These are phyloP conservation scores for Laguncularia racemosa DNA, from an alignment of 345 rosid genomes.

Conservation along the genomic window DNA sequence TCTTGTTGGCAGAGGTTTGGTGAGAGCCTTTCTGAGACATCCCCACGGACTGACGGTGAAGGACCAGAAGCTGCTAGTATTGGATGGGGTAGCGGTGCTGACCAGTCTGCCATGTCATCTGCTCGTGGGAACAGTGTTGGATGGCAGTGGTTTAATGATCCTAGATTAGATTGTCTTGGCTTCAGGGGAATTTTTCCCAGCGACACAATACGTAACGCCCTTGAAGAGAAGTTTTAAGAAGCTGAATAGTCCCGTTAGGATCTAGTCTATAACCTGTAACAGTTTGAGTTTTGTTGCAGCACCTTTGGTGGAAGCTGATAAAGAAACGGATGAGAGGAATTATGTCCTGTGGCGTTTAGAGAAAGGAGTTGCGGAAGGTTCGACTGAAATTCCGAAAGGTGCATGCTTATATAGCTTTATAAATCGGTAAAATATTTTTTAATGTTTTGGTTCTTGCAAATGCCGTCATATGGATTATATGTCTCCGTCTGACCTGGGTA, in stretches of 20 bases:
- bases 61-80: constrained; percentile 64
- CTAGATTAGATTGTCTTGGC: constrained; percentile 75
- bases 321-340: constrained; percentile 69
- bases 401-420: constrained; percentile 4
- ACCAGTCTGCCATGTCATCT: constrained; percentile 45
- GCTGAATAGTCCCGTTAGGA: background rate
- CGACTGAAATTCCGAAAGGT: constrained; percentile 86
- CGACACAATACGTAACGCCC: constrained; percentile 42
- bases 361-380: constrained; percentile 89
- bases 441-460: background rate
- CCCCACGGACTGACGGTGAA: constrained; percentile 16
- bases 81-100: constrained; percentile 61
- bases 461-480: background rate
- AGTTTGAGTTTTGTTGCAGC: constrained; percentile 35
- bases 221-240: background rate
- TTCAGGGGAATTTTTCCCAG: constrained; percentile 70
- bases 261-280: background rate
- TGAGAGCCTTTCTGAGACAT: constrained; percentile 26
- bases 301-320: constrained; percentile 70
- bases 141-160: constrained; percentile 90
- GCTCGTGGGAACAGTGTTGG: constrained; percentile 48
- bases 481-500: too few species aligned
- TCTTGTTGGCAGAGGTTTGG: constrained; percentile 84
- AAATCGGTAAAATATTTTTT: background rate
- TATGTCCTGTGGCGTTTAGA: constrained; percentile 68